These are phyloP conservation scores for Pythium plurisporium DNA, from an alignment of 352 stramenopile genomes.

Conservation along the genomic window DNA sequence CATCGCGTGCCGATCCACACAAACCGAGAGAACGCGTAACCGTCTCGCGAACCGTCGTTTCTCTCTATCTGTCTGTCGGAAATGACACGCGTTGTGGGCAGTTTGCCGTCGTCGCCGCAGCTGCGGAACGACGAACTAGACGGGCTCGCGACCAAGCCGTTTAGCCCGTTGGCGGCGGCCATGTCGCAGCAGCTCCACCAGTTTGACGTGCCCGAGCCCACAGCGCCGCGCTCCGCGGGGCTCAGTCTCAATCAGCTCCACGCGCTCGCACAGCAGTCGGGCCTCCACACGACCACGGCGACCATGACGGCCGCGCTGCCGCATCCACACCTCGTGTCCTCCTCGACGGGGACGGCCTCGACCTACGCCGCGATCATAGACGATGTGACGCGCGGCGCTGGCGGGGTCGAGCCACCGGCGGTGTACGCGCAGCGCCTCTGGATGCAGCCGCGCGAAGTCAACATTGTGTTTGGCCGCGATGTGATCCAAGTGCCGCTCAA, in stretches of 20 bases:
- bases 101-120: not conserved
- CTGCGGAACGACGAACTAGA: too few species aligned
- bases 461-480: slow-evolving; percentile 61
- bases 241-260: slow-evolving; percentile 19
- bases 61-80: too few species aligned
- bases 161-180: slow-evolving; percentile 12
- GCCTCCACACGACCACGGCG: not conserved
- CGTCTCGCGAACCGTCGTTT: too few species aligned
- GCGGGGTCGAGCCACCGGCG: slow-evolving; percentile 1
- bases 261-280: not conserved
- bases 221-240: not conserved
- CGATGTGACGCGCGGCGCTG: slow-evolving; percentile 1
- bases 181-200: slow-evolving; percentile 20
- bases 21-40: not conserved
- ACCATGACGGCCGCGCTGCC: slow-evolving; percentile 2
- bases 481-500: slow-evolving; percentile 76
- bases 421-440: slow-evolving; percentile 18
- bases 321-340: slow-evolving; percentile 13
- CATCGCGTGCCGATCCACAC: too few species aligned
- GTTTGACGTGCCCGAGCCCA: slow-evolving; percentile 2
- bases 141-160: slow-evolving; percentile 5
- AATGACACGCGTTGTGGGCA: slow-evolving; percentile 14
- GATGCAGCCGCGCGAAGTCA: slow-evolving; percentile 21
- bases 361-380: slow-evolving; percentile 13
- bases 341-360: not conserved